Evolutionary conservation across 2,329 filamentous ascomycete genomes (phyloP), one percentile per base, ranked within the genome.

Genomic region (Fusarium tupiense): DNA sequence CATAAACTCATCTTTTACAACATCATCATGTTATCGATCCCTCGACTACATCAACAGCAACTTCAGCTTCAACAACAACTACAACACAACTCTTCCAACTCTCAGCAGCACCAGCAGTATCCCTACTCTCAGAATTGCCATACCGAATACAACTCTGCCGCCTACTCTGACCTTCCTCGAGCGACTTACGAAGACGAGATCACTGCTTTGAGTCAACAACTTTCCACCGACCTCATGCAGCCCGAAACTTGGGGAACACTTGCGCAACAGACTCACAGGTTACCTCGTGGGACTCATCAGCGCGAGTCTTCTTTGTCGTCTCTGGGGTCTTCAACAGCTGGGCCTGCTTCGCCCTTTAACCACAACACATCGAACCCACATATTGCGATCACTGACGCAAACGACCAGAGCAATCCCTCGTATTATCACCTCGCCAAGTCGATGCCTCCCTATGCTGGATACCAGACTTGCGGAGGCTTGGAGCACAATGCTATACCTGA

Each of bases 261-360:
- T 62, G 78, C 80, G 67, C 84, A 84, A 68, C 80, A 83, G 69
- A 83, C 82, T 43, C 80, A 82, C 29, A 83, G 83, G 76, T 71
- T 81, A 44, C 80, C 81, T 64, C 83, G 84, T 22, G 79, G 85
- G 43, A 77, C 84, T 33, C 90, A 91, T 76, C 85, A 91, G 52
- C 87, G 90, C 74, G 89, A 91, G 72, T 89, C 89, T 5, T 91
- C 89, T 12, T 82, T 90, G 43, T 91, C 90, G 0, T 91, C 90
- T 1, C 76, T 91, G 46, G 89, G 88, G 17, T 91, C 90, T 31
- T 91, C 89, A 5, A 72, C 69, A 1, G 85, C 88, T 41, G 88
- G 88, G n/a, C 90, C 90, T 24, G 84, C 86, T 0, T 91, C 90
- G 24, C 89, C 90, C 8, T 91, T 85, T 79, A 86, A 85, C 44